phyloP scores from a whole-genome alignment of 2,329 filamentous ascomycete species.

The Arthrinium puccinioides region DNA sequence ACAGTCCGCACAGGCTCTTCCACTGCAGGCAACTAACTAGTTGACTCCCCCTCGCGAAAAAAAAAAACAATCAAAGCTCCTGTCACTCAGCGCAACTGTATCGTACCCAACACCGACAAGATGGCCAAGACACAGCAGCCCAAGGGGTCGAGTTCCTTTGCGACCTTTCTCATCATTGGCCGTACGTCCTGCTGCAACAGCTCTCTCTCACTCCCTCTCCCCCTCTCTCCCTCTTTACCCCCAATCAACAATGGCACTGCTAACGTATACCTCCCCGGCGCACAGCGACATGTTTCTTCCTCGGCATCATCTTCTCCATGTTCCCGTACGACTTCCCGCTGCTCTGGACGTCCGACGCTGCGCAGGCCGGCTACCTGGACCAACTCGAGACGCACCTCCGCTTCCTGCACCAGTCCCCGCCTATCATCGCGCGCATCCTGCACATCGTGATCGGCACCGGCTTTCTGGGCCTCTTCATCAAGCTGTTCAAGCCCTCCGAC shows the following conservation, averaged over 20 bases:
- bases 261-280: conserved; percentile 5
- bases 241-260: no score
- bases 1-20: no score
- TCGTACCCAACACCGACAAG: no score
- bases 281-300: conserved; percentile 87
- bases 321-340: conserved; percentile 95
- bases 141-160: conserved; percentile 65
- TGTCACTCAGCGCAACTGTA: no score
- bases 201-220: conserved; percentile 6
- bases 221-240: conserved; percentile 9
- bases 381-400: conserved; percentile 84
- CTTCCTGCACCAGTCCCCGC: conserved; percentile 85
- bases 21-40: no score
- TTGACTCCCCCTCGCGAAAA: no score
- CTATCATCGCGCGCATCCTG: conserved; percentile 85
- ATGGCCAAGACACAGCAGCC: conserved; percentile 28
- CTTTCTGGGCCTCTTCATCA: conserved; percentile 81
- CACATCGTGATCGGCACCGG: conserved; percentile 88
- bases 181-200: conserved; percentile 73
- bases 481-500: conserved; percentile 90
- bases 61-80: no score
- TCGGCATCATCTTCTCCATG: conserved; percentile 91
- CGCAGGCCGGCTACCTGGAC: conserved; percentile 64
- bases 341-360: conserved; percentile 65
- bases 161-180: conserved; percentile 93